Conservation (phyloP, 2,329 filamentous ascomycete species). For the Metarhizium anisopliae region DNA sequence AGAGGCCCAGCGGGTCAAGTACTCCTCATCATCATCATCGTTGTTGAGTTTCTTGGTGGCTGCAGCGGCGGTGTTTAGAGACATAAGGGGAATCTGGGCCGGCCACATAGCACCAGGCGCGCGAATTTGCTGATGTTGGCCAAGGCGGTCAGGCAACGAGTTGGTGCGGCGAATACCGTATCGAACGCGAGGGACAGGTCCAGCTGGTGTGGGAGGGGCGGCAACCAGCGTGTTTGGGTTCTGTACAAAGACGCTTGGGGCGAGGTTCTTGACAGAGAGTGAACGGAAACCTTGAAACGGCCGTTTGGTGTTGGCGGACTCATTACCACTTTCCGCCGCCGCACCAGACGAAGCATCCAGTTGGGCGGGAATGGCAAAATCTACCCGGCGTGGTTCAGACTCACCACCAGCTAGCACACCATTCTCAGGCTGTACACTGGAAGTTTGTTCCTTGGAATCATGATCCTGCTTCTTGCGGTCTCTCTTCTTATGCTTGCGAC, state of each 20-base stretch:
- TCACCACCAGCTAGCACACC: slow-evolving; percentile 18
- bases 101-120: slow-evolving; percentile 42
- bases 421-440: slow-evolving; percentile 8
- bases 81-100: slow-evolving; percentile 32
- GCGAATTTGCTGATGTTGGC: slow-evolving; percentile 30
- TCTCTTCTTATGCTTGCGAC: slow-evolving; percentile 28
- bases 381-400: slow-evolving; percentile 42
- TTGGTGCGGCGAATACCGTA: slow-evolving; percentile 64
- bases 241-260: slow-evolving; percentile 60
- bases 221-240: slow-evolving; percentile 20
- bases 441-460: slow-evolving; percentile 23
- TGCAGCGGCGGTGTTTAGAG: slow-evolving; percentile 21
- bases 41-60: slow-evolving; percentile 22
- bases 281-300: slow-evolving; percentile 47
- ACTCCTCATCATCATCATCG: slow-evolving; percentile 29
- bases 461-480: slow-evolving; percentile 31
- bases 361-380: slow-evolving; percentile 38
- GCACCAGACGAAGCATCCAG: slow-evolving; percentile 16
- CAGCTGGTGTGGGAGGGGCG: slow-evolving; percentile 21
- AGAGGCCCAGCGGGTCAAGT: slow-evolving; percentile 47
- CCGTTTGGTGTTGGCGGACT: slow-evolving; percentile 18
- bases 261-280: slow-evolving; percentile 57
- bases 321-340: slow-evolving; percentile 16
- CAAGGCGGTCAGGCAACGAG: slow-evolving; percentile 63
- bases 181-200: slow-evolving; percentile 46